Evolutionary conservation across 768 basidiomycete genomes (phyloP), one percentile per base, ranked within the genome.

Genomic region (Agaricus blazei): DNA sequence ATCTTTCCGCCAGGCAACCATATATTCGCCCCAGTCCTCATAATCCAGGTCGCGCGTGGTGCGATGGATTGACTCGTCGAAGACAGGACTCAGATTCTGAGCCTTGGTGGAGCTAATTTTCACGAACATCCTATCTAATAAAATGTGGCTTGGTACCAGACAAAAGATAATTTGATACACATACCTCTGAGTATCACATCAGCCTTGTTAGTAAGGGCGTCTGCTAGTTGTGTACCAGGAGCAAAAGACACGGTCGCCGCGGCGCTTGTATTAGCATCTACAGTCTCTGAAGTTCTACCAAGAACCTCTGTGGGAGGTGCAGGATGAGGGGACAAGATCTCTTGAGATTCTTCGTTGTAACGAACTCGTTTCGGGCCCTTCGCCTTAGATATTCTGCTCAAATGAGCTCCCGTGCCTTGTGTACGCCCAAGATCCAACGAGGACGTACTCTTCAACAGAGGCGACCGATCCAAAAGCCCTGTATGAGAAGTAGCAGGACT

Each of bases 101-200:
- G 72, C 72, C 56, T 79, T 79, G 11, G 83, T 84, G 67, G 87
- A 84, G 43, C 80, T 83, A 1, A 89, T 78, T 54, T 87, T 77
- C 28, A 97, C 85, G 5, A 95, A 78, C 93, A 97, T 95, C 58
- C 95, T 80, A 70, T 96, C 95, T 96, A 65, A 24, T 61, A 60
- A 47, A 59, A 48, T 37, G 7, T 40, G 58, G 67, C 54, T 69
- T 56, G 40, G 58, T 58, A 37, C 15, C 26, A 42, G n/a, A 11
- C 29, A 57, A 29, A 62, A 48, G 31, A 41, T 24, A 37, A 48
- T 9, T 56, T 45, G 36, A 44, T 51, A 36, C 54, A 59, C 73
- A 58, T 61, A 93, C 93, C 93, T 78, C 88, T 75, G 72, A 93
- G 76, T n/a, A 89, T 68, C 9, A 86, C 73, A 36, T 86, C 19